A percentile compares a stretch with the other conserved stretches of the same genome.
Conservation (phyloP, 345 rosid genomes). For the Linum usitatissimum region DNA sequence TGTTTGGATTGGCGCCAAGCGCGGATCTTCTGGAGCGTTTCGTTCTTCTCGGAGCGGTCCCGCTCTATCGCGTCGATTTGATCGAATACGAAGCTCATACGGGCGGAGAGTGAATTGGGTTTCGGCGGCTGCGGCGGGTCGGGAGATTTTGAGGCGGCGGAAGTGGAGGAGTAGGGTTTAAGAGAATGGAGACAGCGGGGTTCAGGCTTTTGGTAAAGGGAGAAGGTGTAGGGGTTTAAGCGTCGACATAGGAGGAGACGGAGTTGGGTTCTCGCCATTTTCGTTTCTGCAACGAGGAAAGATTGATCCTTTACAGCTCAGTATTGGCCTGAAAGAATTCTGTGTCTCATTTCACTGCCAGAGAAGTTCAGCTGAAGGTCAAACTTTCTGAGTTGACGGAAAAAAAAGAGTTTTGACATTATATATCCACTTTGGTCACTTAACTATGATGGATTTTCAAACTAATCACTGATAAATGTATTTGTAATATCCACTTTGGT, state of each 20-base stretch:
- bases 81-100: conserved; percentile 83
- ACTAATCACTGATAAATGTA: no score
- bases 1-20: conserved; percentile 78
- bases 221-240: conserved; percentile 14
- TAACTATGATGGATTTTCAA: no score
- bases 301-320: background rate
- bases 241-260: conserved; percentile 48
- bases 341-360: no score
- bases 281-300: background rate
- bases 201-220: conserved; percentile 13
- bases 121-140: conserved; percentile 29
- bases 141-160: conserved; percentile 5
- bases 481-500: no score
- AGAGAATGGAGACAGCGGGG: conserved; percentile 14
- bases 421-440: no score
- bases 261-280: conserved; percentile 32
- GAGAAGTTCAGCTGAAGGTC: no score
- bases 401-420: no score
- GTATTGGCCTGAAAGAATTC: no score
- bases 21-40: conserved; percentile 77
- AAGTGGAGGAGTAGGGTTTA: conserved; percentile 15
- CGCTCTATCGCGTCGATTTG: conserved; percentile 81
- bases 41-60: conserved; percentile 47
- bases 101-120: conserved; percentile 73
- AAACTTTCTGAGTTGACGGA: no score